These are phyloP conservation scores for Yamadazyma insecticola DNA, from an alignment of 805 yeast genomes.

Conservation along the genomic window DNA sequence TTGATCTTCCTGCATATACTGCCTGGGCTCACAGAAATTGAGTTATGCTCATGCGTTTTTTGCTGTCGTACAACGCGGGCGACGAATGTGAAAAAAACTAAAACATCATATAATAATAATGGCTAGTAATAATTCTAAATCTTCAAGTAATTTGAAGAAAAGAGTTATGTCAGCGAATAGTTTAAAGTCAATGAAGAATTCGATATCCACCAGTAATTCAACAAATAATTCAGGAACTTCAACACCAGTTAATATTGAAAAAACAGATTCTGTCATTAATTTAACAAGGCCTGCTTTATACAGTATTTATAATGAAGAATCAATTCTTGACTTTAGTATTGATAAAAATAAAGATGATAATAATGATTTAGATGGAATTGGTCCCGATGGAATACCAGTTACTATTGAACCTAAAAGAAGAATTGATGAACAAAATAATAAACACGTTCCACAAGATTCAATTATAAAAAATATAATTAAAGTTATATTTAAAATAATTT, in stretches of 20 bases:
- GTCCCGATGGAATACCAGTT: slow-evolving; percentile 4
- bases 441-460: slow-evolving; percentile 3
- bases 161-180: slow-evolving; percentile 4
- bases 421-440: not conserved
- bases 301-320: slow-evolving; percentile 46
- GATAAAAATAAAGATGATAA: slow-evolving; percentile 15
- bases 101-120: no score
- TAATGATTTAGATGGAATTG: no score
- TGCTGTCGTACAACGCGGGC: no score
- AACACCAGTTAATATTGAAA: slow-evolving; percentile 21
- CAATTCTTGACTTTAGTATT: slow-evolving; percentile 30
- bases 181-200: not conserved
- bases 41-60: no score
- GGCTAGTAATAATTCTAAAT: no score
- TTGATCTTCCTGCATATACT: no score
- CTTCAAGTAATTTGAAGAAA: no score
- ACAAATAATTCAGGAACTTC: slow-evolving; percentile 13
- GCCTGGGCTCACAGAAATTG: no score
- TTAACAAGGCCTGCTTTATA: slow-evolving; percentile 49
- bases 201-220: not conserved
- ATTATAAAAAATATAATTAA: slow-evolving; percentile 3
- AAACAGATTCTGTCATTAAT: slow-evolving; percentile 40
- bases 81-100: no score
- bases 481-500: slow-evolving; percentile 14
- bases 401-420: not conserved